Evolutionary conservation across 2,329 filamentous ascomycete genomes (phyloP).

Genomic region (Pestalotiopsis sp.): DNA sequence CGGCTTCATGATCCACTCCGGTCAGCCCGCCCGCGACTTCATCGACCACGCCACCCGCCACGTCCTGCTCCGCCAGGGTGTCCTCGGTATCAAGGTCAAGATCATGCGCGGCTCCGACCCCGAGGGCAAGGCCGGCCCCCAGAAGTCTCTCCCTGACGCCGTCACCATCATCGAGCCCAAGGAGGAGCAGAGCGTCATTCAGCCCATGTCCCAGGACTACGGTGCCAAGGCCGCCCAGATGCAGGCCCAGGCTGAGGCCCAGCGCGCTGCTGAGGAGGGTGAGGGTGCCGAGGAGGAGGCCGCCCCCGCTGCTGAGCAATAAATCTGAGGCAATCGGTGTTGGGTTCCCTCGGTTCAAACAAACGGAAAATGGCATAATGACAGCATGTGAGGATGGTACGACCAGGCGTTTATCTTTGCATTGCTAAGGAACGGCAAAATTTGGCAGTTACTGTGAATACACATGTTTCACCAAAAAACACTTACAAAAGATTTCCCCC

Average conservation of each 20-base stretch:
- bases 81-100: constrained; percentile 99
- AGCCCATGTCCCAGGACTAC: constrained; percentile 98
- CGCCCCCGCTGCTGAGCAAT: constrained; percentile 47
- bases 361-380: constrained; percentile 7
- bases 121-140: constrained; percentile 97
- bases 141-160: constrained; percentile 96
- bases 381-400: constrained; percentile 16
- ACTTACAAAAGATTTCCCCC: too few relatives aligned
- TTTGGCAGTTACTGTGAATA: constrained; percentile 10
- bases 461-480: constrained; percentile 4
- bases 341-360: constrained; percentile 31
- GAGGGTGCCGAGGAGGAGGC: constrained; percentile 52
- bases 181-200: constrained; percentile 94
- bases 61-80: constrained; percentile 99
- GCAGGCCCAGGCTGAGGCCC: constrained; percentile 68
- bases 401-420: constrained; percentile 16
- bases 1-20: constrained; percentile 99
- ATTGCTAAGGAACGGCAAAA: constrained; percentile 13
- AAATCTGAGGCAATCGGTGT: constrained; percentile 38
- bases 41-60: constrained; percentile 98
- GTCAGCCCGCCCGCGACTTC: constrained; percentile 99
- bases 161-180: constrained; percentile 99
- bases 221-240: constrained; percentile 80
- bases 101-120: constrained; percentile 99
- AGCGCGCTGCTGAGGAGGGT: constrained; percentile 52